Conservation (phyloP, 2,329 filamentous ascomycete genomes). For the Botrytis byssoidea region DNA sequence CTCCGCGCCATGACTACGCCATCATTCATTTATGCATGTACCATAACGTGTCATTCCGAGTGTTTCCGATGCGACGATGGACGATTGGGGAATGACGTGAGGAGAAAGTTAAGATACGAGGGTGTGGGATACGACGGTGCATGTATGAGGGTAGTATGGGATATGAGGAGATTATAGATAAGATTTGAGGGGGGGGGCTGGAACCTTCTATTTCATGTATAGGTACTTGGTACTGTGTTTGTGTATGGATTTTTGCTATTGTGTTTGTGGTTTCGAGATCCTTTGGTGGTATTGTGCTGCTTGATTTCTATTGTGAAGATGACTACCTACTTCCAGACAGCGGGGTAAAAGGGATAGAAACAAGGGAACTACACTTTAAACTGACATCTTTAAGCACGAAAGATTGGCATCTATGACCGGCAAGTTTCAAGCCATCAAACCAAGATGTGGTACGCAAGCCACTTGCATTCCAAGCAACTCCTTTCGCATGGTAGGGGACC, state of each 20-base stretch:
- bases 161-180: background rate
- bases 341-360: background rate
- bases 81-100: background rate
- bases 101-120: background rate
- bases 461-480: background rate
- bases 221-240: background rate
- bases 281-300: background rate
- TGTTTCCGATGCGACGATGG: background rate
- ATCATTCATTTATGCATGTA: background rate
- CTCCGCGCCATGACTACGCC: background rate
- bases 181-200: background rate
- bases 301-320: background rate
- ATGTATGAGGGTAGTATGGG: background rate
- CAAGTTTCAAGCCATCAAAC: background rate
- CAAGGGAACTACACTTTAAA: background rate
- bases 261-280: background rate
- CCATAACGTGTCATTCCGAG: slow-evolving; percentile 1
- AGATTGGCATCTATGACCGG: background rate
- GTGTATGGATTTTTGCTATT: background rate
- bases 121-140: background rate
- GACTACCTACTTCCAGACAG: background rate
- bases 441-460: background rate
- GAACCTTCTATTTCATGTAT: background rate
- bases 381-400: background rate
- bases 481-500: background rate